A percentile compares a stretch with the other conserved stretches of the same genome.
Conservation (phyloP, 768 basidiomycete species). For the Mycena rosella region DNA sequence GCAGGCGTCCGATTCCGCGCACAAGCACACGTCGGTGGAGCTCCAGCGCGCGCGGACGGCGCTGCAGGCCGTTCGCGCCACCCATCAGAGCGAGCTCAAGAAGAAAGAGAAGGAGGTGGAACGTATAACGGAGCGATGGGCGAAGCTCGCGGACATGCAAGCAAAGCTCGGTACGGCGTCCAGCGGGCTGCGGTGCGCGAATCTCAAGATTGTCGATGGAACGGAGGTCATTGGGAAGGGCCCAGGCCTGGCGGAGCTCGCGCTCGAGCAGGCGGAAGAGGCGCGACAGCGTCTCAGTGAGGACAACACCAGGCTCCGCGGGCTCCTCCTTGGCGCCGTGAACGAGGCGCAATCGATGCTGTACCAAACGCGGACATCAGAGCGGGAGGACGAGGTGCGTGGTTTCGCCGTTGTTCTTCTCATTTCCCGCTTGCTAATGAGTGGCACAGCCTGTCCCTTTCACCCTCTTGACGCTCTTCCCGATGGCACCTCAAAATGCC, state of each 20-base stretch:
- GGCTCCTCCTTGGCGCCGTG: constrained; percentile 69
- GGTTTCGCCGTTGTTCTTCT: constrained; percentile 14
- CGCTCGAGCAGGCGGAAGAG: constrained; percentile 80
- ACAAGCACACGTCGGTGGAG: constrained; percentile 78
- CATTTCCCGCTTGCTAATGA: constrained; percentile 29
- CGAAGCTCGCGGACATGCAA: constrained; percentile 77
- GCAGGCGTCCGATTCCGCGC: constrained; percentile 70
- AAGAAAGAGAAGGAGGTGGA: constrained; percentile 87
- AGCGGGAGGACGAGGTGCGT: constrained; percentile 62
- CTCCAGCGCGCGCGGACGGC: constrained; percentile 79
- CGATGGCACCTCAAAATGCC: constrained; percentile 62
- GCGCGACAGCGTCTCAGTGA: constrained; percentile 70
- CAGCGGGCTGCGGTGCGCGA: constrained; percentile 68
- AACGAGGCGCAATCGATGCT: constrained; percentile 74
- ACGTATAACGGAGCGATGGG: constrained; percentile 80
- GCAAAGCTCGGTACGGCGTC: constrained; percentile 62
- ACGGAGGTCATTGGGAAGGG: constrained; percentile 62
- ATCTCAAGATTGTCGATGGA: constrained; percentile 61
- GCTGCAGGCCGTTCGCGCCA: constrained; percentile 76
- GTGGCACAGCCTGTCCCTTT: constrained; percentile 55
- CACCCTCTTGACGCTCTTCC: constrained; percentile 65
- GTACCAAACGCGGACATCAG: constrained; percentile 57
- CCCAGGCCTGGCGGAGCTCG: constrained; percentile 70
- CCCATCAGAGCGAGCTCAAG: constrained; percentile 79
- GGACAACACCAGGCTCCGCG: constrained; percentile 74